Base-by-base conservation (phyloP, 139 green algal genomes). In the Closterium sp. region DNA sequence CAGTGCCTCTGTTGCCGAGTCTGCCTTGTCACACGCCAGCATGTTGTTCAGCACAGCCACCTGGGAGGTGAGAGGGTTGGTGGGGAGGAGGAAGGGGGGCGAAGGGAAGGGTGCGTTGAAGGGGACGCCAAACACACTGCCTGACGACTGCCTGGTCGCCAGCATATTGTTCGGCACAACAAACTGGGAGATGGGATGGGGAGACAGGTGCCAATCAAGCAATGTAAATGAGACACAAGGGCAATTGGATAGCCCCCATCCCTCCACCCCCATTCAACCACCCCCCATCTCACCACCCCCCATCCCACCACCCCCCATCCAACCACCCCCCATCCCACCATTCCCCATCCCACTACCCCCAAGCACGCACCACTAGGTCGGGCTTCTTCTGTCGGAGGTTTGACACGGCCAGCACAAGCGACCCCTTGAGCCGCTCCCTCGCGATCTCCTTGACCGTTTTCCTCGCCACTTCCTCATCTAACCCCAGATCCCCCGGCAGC, bases 341-440 rank as follows among this genome's bases (percentile, higher is more conserved):
- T 9, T 6, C 31, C 28, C 29, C 29, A 28, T 62, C 32, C 27
- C 27, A n/a, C 87, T 29, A 9, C 31, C 24, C 31, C 87, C 27
- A 13, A 22, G 27, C 70, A 85, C 87, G 9, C 30, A 90, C 94
- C 92, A 93, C 62, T 91, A 97, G 96, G 6, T 92, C 86, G 19
- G 95, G 50, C 70, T 98, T 96, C 90, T 96, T 96, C 95, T 98
- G 96, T 4, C 97, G 95, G 89, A 98, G 94, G 34, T 93, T 70
- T 21, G 94, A 88, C 17, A 96, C 92, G 31, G 93, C 91, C 70
- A 93, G 89, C 90, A 99, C 97, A 86, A 99, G 96, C 91, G 97
- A 95, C 92, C 95, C 97, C 79, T 96, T 96, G 93, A 96, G 97
- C 89, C 96, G 96, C 85, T 96, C 95, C 27, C 88, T 89, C 22